Conservation (phyloP, 2,329 filamentous ascomycete species). For the Neoscytalidium dimidiatum region DNA sequence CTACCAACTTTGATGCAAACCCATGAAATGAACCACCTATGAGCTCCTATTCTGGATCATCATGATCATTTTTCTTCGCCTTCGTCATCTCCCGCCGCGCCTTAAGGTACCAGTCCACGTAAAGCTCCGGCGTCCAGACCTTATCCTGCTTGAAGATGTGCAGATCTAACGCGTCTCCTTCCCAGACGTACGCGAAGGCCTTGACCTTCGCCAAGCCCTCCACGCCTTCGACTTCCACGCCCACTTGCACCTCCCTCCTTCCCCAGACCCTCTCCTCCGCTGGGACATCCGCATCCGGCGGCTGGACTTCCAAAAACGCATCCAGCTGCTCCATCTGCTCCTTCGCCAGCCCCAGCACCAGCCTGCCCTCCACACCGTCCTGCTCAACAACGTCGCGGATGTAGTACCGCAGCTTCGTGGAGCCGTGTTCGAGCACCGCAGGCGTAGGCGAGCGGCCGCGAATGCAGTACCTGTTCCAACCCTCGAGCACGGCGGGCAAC, state of each 20-base stretch:
- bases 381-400: background rate
- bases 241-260: background rate
- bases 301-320: background rate
- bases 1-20: too few relatives aligned
- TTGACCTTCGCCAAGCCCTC: background rate
- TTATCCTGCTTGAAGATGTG: constrained; percentile 1
- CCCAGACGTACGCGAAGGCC: background rate
- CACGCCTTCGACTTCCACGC: background rate
- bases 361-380: background rate
- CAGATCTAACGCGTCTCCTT: background rate
- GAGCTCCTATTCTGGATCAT: too few relatives aligned
- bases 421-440: background rate
- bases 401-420: background rate
- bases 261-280: background rate
- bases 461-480: background rate
- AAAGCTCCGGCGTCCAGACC: constrained; percentile 1
- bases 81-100: background rate
- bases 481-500: background rate
- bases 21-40: too few relatives aligned
- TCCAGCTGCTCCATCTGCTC: background rate
- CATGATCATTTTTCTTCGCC: too few relatives aligned
- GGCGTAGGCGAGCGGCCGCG: background rate
- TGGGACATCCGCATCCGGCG: background rate
- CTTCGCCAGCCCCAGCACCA: background rate
- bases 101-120: background rate